A percentile compares a stretch with the other conserved stretches of the same genome.
Evolutionary conservation across 2,329 filamentous ascomycete genomes (phyloP).

Genomic region (Gremmenia infestans): DNA sequence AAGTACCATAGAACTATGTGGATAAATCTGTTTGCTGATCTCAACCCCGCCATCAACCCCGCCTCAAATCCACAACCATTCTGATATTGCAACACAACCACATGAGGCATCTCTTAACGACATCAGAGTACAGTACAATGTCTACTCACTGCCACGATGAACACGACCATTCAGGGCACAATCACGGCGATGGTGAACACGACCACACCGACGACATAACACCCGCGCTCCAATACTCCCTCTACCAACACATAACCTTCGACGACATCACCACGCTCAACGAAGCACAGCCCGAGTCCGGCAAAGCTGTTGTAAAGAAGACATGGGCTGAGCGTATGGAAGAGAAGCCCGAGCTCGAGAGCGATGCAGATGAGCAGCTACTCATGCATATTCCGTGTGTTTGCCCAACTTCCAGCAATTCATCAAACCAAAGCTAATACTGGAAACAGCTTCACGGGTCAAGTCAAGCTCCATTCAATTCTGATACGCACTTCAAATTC

Average conservation of each 20-base stretch:
- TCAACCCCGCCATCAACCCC: constrained; percentile 18
- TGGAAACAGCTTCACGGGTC: constrained; percentile 72
- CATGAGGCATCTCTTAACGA: background rate
- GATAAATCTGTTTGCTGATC: too few species aligned
- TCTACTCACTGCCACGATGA: constrained; percentile 45
- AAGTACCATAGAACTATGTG: too few species aligned
- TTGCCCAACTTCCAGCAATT: background rate
- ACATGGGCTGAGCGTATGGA: constrained; percentile 80
- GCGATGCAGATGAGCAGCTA: constrained; percentile 89
- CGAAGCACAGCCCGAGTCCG: constrained; percentile 64
- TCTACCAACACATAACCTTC: constrained; percentile 92
- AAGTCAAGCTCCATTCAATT: constrained; percentile 88
- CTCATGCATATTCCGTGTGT: constrained; percentile 84
- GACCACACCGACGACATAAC: constrained; percentile 91
- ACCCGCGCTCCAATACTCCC: constrained; percentile 81
- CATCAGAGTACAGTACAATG: constrained; percentile 21
- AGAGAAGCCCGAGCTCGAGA: constrained; percentile 69
- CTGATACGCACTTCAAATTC: constrained; percentile 74
- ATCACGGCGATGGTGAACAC: constrained; percentile 69
- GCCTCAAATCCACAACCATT: background rate
- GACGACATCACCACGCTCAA: constrained; percentile 80
- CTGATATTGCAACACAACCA: background rate
- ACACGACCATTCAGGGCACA: constrained; percentile 35
- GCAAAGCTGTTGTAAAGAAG: constrained; percentile 76
- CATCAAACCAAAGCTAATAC: background rate